Evolutionary conservation across 169 alveolate genomes (phyloP).

Genomic region (Babesia caballi): DNA sequence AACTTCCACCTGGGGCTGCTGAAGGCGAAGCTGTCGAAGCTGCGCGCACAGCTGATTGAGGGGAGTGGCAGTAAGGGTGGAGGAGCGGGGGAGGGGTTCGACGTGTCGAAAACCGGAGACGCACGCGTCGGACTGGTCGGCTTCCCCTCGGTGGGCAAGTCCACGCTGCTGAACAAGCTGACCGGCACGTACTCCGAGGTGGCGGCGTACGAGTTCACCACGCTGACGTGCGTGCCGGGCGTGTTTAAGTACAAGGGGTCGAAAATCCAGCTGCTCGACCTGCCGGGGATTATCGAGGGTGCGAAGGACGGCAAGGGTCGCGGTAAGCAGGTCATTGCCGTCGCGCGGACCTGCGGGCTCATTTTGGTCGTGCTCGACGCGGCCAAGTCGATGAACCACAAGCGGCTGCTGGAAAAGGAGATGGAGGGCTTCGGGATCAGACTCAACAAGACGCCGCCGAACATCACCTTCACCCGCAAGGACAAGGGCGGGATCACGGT

Average conservation of each 20-base stretch:
- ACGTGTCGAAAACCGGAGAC: slow-evolving; percentile 92
- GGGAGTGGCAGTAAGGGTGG: slow-evolving; percentile 73
- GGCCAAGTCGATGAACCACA: slow-evolving; percentile 90
- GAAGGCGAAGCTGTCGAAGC: slow-evolving; percentile 95
- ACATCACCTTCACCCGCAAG: slow-evolving; percentile 73
- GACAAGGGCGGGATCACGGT: slow-evolving; percentile 79
- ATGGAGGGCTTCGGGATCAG: slow-evolving; percentile 97
- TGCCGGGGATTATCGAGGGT: slow-evolving; percentile 93
- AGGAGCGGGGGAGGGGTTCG: slow-evolving; percentile 83
- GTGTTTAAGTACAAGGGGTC: slow-evolving; percentile 90
- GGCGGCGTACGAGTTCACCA: slow-evolving; percentile 99
- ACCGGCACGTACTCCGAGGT: slow-evolving; percentile 96
- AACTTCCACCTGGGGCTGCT: slow-evolving; percentile 95
- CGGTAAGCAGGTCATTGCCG: slow-evolving; percentile 97
- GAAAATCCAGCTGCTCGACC: slow-evolving; percentile 92
- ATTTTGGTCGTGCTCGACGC: slow-evolving; percentile 93
- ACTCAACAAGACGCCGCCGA: slow-evolving; percentile 92
- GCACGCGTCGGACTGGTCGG: slow-evolving; percentile 99
- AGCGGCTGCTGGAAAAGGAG: slow-evolving; percentile 90
- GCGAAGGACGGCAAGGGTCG: slow-evolving; percentile 99
- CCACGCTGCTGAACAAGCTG: slow-evolving; percentile 92
- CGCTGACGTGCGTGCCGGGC: slow-evolving; percentile 99
- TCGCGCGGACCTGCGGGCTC: slow-evolving; percentile 93
- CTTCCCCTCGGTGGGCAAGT: slow-evolving; percentile 99
- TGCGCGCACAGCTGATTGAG: slow-evolving; percentile 91